Percentiles rank a stretch among this genome's conserved stretches.
phyloP scores from a whole-genome alignment of 2,329 filamentous ascomycete genomes.

The Colletotrichum sansevieriae region DNA sequence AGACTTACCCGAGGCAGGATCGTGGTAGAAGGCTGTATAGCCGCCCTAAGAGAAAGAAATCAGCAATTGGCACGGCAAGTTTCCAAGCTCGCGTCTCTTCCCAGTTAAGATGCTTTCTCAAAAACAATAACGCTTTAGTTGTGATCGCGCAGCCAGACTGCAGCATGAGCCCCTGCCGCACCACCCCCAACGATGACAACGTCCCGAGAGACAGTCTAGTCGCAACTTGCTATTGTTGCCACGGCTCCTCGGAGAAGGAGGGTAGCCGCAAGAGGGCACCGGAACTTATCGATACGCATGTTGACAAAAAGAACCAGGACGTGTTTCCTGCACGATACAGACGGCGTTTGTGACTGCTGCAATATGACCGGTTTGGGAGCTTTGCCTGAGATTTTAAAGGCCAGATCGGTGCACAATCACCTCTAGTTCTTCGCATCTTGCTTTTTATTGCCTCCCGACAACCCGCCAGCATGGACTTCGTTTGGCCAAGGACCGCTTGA shows the following conservation, averaged over 20 bases:
- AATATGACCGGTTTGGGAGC: not conserved
- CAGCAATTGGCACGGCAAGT: not conserved
- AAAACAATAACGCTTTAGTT: conserved; percentile 54
- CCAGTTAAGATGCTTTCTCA: conserved; percentile 53
- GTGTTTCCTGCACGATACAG: not conserved
- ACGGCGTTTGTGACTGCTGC: not conserved
- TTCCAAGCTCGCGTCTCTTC: not conserved
- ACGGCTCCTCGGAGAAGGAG: not conserved
- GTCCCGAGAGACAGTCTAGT: conserved; percentile 42
- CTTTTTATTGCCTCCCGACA: not conserved
- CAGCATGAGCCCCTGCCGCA: conserved; percentile 54
- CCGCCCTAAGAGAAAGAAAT: conserved; percentile 46
- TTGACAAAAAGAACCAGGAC: not conserved
- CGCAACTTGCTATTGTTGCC: conserved; percentile 2
- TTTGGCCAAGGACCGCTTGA: not conserved
- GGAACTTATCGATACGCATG: conserved; percentile 22
- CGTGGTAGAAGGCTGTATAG: conserved; percentile 48
- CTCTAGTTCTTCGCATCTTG: not conserved
- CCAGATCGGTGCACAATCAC: not conserved
- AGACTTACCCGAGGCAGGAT: conserved; percentile 45
- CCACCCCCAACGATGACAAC: conserved; percentile 58
- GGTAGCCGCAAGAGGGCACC: not conserved
- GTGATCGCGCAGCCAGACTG: conserved; percentile 53
- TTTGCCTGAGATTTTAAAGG: conserved; percentile 1
- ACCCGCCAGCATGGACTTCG: not conserved